Evolutionary conservation across 169 alveolate genomes (phyloP).

Genomic region (Eimeria necatrix): DNA sequence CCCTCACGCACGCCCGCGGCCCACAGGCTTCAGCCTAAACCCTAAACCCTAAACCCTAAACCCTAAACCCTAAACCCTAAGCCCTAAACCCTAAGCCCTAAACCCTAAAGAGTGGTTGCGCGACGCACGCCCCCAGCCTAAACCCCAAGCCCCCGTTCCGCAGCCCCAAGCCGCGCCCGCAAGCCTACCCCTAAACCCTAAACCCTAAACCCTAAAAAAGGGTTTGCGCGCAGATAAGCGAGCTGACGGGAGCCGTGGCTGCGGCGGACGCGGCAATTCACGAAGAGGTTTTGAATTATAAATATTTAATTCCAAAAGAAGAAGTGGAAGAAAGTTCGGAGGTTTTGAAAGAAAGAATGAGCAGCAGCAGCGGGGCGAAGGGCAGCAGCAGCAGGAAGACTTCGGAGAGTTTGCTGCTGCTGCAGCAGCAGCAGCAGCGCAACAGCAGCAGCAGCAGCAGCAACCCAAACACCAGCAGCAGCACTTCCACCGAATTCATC

Average conservation of each 20-base stretch:
- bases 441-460: constrained; percentile 40
- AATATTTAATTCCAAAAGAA: neutral
- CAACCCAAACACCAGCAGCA: constrained; percentile 34
- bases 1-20: too few relatives aligned
- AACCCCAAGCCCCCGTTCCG: neutral
- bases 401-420: constrained; percentile 1
- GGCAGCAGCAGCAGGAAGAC: constrained; percentile 23
- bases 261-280: neutral
- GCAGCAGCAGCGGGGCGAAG: constrained; percentile 8
- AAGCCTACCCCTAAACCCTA: neutral
- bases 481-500: neutral
- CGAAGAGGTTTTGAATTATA: neutral
- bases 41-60: neutral
- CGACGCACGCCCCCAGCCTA: too few relatives aligned
- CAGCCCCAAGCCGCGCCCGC: too few relatives aligned
- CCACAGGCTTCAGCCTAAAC: too few relatives aligned
- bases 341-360: neutral
- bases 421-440: neutral
- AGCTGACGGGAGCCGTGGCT: neutral
- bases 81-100: neutral
- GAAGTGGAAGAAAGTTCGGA: neutral
- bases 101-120: neutral
- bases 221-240: neutral
- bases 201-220: neutral
- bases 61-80: neutral